A percentile compares a stretch with the other conserved stretches of the same genome.
Conservation (phyloP, 192 early-diverging fungal species). For the Rhizoclosmatium sp. region DNA sequence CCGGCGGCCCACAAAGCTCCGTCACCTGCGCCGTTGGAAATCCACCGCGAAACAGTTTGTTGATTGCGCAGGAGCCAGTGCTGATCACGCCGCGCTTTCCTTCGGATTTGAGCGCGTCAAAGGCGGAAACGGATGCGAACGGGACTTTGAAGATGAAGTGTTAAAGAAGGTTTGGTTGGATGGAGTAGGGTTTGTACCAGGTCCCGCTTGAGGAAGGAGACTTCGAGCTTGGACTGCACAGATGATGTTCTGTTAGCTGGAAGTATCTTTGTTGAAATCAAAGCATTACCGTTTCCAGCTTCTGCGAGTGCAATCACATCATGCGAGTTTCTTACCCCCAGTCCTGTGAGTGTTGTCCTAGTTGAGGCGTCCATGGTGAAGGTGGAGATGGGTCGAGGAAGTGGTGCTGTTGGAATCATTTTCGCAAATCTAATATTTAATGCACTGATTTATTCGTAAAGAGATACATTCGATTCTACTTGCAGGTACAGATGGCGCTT, state of each 20-base stretch:
- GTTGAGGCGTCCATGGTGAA: conserved; percentile 19
- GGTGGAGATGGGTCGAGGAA: conserved; percentile 19
- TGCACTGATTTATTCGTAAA: neutral
- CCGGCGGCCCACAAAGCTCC: conserved; percentile 59
- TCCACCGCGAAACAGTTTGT: conserved; percentile 54
- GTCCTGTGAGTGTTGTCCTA: neutral
- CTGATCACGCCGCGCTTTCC: conserved; percentile 36
- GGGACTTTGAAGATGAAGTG: conserved; percentile 14
- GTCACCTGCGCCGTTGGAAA: conserved; percentile 52
- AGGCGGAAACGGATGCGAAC: conserved; percentile 44
- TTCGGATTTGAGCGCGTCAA: conserved; percentile 44
- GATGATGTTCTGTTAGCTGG: neutral
- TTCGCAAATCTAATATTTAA: neutral
- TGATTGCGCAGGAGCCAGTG: conserved; percentile 48
- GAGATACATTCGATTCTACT: neutral
- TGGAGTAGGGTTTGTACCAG: neutral
- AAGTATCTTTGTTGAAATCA: neutral
- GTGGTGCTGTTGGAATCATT: neutral
- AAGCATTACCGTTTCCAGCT: conserved; percentile 26
- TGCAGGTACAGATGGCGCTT: conserved; percentile 20
- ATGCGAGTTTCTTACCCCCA: conserved; percentile 16
- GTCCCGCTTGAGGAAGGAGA: conserved; percentile 8
- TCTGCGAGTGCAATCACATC: conserved; percentile 25
- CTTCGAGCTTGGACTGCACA: neutral
- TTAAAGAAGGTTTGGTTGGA: neutral